Base-by-base conservation (phyloP, 2,329 filamentous ascomycete species). In the Davidsoniella virescens region DNA sequence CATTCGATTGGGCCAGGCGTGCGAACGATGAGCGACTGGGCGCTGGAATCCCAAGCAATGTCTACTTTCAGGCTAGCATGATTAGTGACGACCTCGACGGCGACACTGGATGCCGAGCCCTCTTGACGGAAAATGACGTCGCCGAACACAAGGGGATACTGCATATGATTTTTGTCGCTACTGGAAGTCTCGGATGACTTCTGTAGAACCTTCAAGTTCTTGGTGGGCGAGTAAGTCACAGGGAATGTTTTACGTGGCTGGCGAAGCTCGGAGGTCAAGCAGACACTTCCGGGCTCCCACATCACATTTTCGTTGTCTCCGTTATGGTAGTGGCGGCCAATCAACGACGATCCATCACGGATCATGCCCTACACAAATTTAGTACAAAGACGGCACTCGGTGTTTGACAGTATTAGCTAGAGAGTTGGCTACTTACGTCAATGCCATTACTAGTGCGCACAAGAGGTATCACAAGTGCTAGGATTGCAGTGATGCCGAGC, bases 231-330 rank as follows among this genome's bases (percentile, higher is more conserved):
- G 26, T 23, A 36, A 3, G 20, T 7, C 23, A 49, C 17, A 16
- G 38, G 39, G 47, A 36, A 43, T 16, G 40, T 29, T 18, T 33
- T 29, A 2, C 41, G 5, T 16, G 47, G 47, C 3, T 26, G n/a
- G 9, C 47, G 47, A 26, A 42, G n/a, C 10, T 18, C 5, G 8
- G 38, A 33, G 8, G 47, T 26, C 8, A 20, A 20, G 7, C 47
- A 49, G 23, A 42, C 10, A 8, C 8, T 14, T n/a, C 47, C 39
- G 39, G 47, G 47, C n/a, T 38, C 18, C 47, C 47, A 49, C 9
- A 29, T 40, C n/a, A 49, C 47, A 8, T 42, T 16, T 7, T 39
- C 47, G n/a, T 41, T 49, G 8, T n/a, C 38, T 14, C 41, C 23
- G 6, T 25, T 49, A 14, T 36, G 16, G 39, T 49, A 43, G 5